Evolutionary conservation across 805 yeast genomes (phyloP), one percentile per base, ranked within the genome.

Genomic region (Lipomyces mesembrius): DNA sequence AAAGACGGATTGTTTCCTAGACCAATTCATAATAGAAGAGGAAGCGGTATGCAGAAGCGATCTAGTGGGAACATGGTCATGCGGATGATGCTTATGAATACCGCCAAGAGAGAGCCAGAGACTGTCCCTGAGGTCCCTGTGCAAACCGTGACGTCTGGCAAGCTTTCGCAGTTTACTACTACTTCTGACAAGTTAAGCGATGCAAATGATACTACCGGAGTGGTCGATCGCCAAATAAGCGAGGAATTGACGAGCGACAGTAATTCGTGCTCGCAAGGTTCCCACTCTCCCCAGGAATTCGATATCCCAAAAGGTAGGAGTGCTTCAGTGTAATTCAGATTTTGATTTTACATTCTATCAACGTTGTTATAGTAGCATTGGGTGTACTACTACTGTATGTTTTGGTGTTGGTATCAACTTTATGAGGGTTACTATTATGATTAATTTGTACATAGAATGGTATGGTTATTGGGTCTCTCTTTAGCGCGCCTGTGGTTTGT

Each of bases 1-100:
- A 54, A 32, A 11, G 71, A 68, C 32, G 71, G 71, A 4, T 27
- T 68, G 49, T 29, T 43, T n/a, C 4, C 20, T 14, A 59, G 14
- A 22, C 46, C 52, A 57, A 12, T 8, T 39, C 57, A 22, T 56
- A 25, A 32, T 32, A n/a, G 51, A 12, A 25, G 39, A 22, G 51
- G 52, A 29, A 34, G 60, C 35, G 34, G 22, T 20, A 57, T 32
- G 55, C 54, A 46, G 59, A 57, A 17, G 55, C 63, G 27, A 43
- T 43, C 49, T 7, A 17, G 49, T 17, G 49, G 49, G 20, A 60
- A 57, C 27, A 54, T 60, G 63, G 52, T 59, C 46, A 57, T 34
- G 65, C 57, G 65, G 17, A 62, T 62, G 61, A 37, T 62, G 27
- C 54, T 62, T 4, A 25, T 52, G 32, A 52, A 52, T 52, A 2